Evolutionary conservation across 352 stramenopile species (phyloP).

Genomic region (Thraustotheca clavata): DNA sequence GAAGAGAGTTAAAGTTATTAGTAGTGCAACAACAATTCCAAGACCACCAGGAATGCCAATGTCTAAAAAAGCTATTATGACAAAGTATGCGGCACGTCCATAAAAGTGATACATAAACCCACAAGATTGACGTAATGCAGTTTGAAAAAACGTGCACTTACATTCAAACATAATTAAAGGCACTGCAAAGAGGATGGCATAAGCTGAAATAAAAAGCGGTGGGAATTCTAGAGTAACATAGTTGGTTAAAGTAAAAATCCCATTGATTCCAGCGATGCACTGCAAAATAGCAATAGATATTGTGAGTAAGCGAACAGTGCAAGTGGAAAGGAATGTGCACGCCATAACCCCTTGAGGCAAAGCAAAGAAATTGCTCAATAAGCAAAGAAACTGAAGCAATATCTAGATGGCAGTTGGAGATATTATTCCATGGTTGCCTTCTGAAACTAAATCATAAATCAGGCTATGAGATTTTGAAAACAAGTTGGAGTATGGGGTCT

Average conservation of each 20-base stretch:
- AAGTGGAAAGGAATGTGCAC: not conserved
- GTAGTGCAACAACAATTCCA: not conserved
- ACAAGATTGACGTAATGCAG: slow-evolving; percentile 40
- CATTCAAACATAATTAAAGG: slow-evolving; percentile 47
- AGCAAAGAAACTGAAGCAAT: not conserved
- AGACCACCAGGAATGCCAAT: slow-evolving; percentile 33
- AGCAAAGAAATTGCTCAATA: not conserved
- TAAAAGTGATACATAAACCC: slow-evolving; percentile 51
- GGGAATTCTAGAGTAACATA: slow-evolving; percentile 34
- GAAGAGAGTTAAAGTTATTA: slow-evolving; percentile 1
- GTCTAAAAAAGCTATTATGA: slow-evolving; percentile 51
- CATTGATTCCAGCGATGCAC: slow-evolving; percentile 34
- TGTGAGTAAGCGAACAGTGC: slow-evolving; percentile 30
- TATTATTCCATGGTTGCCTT: not conserved
- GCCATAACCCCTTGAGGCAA: not conserved
- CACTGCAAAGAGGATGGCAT: slow-evolving; percentile 37
- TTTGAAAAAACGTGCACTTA: slow-evolving; percentile 34
- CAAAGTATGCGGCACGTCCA: slow-evolving; percentile 36
- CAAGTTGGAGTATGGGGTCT: not conserved
- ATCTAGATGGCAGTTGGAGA: not conserved
- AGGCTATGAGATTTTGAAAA: not conserved
- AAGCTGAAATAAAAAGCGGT: slow-evolving; percentile 40
- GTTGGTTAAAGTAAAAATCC: slow-evolving; percentile 25
- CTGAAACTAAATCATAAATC: not conserved
- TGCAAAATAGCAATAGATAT: slow-evolving; percentile 35